These are phyloP conservation scores for Kuraishia capsulata DNA, from an alignment of 805 yeast species.

Conservation along the genomic window DNA sequence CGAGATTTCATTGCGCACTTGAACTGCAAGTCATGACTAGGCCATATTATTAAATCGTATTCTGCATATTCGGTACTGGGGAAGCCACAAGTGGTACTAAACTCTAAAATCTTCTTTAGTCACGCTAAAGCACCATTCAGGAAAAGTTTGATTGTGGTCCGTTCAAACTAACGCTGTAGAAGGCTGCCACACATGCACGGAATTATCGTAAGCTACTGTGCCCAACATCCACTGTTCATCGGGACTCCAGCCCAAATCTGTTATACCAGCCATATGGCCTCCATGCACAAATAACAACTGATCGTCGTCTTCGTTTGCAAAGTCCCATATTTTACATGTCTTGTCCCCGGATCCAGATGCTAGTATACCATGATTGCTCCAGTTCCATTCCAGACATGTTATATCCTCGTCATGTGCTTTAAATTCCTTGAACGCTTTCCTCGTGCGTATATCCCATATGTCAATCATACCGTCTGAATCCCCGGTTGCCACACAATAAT, in stretches of 20 bases:
- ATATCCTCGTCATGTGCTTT: conserved; percentile 43
- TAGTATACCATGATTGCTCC: conserved; percentile 38
- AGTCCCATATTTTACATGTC: conserved; percentile 54
- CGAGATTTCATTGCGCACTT: too few relatives aligned
- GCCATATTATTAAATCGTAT: too few relatives aligned
- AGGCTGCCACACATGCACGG: conserved; percentile 84
- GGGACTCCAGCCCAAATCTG: conserved; percentile 77
- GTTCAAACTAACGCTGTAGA: conserved; percentile 4
- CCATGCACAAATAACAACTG: conserved; percentile 56
- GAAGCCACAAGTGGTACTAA: too few relatives aligned
- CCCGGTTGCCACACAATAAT: conserved; percentile 58
- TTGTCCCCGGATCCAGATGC: conserved; percentile 65
- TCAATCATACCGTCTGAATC: conserved; percentile 45
- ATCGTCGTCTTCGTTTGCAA: conserved; percentile 17
- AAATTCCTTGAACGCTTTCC: conserved; percentile 21
- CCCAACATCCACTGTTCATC: conserved; percentile 63
- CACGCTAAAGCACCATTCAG: too few relatives aligned
- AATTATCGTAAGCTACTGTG: conserved; percentile 77
- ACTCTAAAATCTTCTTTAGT: too few relatives aligned
- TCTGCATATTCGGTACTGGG: too few relatives aligned
- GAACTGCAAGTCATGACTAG: too few relatives aligned
- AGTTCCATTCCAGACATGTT: conserved; percentile 70
- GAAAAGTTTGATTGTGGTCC: too few relatives aligned
- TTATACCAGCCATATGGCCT: conserved; percentile 84
- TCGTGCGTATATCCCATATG: conserved; percentile 59